Conservation (phyloP, 495 filamentous ascomycete species). For the Penicillium malachiteum region DNA sequence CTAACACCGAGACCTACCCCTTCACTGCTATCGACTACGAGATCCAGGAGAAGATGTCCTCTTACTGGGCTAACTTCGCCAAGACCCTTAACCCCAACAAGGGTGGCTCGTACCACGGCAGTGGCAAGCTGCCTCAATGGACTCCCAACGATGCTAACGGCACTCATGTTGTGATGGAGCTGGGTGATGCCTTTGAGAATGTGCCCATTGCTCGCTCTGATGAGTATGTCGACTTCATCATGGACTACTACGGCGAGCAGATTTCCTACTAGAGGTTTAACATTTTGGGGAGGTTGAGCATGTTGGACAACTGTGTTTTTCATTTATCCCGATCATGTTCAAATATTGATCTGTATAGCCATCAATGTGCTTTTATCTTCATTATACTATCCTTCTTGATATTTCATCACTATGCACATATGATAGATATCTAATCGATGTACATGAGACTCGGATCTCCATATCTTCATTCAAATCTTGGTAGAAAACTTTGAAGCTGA, state of each 20-base stretch:
- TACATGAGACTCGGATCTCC: too few species aligned
- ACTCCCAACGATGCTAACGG: constrained; percentile 19
- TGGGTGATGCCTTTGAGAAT: constrained; percentile 20
- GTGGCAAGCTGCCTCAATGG: constrained; percentile 14
- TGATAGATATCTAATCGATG: too few species aligned
- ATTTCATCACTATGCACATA: too few species aligned
- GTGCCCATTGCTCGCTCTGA: constrained; percentile 17
- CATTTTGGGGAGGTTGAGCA: not conserved
- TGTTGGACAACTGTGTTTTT: too few species aligned
- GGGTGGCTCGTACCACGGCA: constrained; percentile 22
- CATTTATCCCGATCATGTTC: too few species aligned
- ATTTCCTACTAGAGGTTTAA: constrained; percentile 10
- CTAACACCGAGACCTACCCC: constrained; percentile 22
- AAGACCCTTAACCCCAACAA: constrained; percentile 30
- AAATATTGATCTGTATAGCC: too few species aligned
- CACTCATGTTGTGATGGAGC: constrained; percentile 21
- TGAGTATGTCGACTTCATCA: constrained; percentile 21
- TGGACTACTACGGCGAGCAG: constrained; percentile 24
- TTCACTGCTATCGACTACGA: constrained; percentile 26
- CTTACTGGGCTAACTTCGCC: constrained; percentile 34
- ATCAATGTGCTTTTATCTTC: too few species aligned
- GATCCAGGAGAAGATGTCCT: constrained; percentile 24
- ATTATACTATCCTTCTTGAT: too few species aligned
- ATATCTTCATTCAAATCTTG: too few species aligned
- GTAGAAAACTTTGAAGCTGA: too few species aligned